Evolutionary conservation across 1,284 basidiomycete genomes (phyloP).

Genomic region (Sanghuangporus weigelae): DNA sequence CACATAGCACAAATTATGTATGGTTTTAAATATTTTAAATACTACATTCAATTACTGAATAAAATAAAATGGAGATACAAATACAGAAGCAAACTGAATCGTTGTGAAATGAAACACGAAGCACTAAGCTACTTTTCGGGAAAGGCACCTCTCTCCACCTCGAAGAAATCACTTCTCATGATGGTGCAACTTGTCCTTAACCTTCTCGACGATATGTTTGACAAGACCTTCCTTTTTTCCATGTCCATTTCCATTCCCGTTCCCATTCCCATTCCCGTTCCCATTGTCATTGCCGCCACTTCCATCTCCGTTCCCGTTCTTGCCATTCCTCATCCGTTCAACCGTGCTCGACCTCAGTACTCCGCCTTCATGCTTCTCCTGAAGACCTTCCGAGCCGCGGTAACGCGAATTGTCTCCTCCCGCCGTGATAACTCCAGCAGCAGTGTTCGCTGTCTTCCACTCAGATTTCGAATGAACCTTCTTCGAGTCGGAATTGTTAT

Average conservation of each 20-base stretch:
- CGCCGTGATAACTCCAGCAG: neutral
- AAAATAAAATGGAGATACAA: neutral
- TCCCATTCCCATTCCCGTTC: neutral
- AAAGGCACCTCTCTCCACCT: neutral
- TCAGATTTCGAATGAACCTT: neutral
- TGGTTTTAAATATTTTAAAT: neutral
- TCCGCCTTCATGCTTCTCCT: constrained; percentile 6
- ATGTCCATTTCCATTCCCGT: neutral
- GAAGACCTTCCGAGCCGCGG: constrained; percentile 1
- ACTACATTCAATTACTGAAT: neutral
- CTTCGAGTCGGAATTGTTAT: neutral
- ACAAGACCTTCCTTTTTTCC: neutral
- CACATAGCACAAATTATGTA: neutral
- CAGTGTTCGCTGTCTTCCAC: neutral
- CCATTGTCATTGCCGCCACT: too few species aligned
- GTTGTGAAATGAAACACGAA: neutral
- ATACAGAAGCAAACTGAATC: too few species aligned
- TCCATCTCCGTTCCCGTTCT: too few species aligned
- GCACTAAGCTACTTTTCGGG: neutral
- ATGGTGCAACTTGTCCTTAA: constrained; percentile 8
- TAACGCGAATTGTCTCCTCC: neutral
- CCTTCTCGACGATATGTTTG: constrained; percentile 2
- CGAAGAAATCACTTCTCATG: neutral
- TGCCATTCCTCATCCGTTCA: neutral
- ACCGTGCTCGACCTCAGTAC: neutral